A percentile compares a stretch with the other conserved stretches of the same genome.
These are phyloP conservation scores for Pichia sp. DNA, from an alignment of 1,139 yeast genomes.

Conservation along the genomic window DNA sequence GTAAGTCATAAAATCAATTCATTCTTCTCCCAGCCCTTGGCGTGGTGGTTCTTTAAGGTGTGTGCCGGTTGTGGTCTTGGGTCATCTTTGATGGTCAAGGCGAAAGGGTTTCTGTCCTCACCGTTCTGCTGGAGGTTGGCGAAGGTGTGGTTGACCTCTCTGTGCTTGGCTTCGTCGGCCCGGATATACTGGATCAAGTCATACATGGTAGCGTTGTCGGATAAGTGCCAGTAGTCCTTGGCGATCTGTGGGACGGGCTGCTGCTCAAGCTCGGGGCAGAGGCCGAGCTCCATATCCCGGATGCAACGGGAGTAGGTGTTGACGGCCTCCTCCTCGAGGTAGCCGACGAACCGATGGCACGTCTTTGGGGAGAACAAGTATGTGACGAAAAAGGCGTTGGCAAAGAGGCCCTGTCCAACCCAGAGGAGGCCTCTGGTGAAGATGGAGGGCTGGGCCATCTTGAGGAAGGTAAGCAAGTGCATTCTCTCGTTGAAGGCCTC, in stretches of 20 bases:
- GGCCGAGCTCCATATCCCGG: conserved; percentile 49
- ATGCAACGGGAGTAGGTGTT: conserved; percentile 63
- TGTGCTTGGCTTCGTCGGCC: conserved; percentile 70
- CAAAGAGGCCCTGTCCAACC: conserved; percentile 69
- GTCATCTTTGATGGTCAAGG: conserved; percentile 38
- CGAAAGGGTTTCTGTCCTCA: conserved; percentile 66
- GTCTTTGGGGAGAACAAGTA: conserved; percentile 59
- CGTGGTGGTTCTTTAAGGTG: conserved; percentile 46
- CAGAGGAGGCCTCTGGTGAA: conserved; percentile 54
- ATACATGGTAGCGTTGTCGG: conserved; percentile 48
- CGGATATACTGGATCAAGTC: conserved; percentile 58
- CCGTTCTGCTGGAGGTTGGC: conserved; percentile 55
- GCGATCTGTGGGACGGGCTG: conserved; percentile 56
- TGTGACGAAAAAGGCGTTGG: conserved; percentile 59
- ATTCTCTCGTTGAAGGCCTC: conserved; percentile 79
- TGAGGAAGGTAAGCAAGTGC: conserved; percentile 69
- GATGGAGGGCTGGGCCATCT: conserved; percentile 61
- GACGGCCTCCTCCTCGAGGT: conserved; percentile 77
- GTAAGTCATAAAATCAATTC: conserved; percentile 36
- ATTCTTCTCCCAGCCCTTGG: conserved; percentile 62
- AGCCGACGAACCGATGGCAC: conserved; percentile 76
- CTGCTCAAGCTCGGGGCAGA: conserved; percentile 46
- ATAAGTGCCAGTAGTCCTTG: conserved; percentile 57
- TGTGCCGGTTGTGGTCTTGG: conserved; percentile 51
- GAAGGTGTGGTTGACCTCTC: conserved; percentile 74